Conservation (phyloP, 768 basidiomycete species). For the Leccinum longicurvipes region DNA sequence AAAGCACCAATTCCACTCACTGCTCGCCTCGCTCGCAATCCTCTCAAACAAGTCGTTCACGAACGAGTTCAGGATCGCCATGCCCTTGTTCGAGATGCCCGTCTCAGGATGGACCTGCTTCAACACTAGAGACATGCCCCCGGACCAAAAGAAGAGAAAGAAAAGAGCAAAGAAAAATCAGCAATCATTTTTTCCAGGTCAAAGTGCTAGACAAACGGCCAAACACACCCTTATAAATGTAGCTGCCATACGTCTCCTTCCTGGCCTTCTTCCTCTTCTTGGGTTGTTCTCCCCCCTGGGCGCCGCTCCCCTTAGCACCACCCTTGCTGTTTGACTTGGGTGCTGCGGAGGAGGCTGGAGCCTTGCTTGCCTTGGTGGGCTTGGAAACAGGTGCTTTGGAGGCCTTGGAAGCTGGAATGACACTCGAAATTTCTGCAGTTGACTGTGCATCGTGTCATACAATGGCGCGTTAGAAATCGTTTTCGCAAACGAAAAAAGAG, state of each 20-base stretch:
- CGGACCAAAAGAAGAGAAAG: not conserved
- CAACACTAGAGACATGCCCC: conserved; percentile 36
- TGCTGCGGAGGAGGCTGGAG: conserved; percentile 43
- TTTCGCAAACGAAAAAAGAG: not conserved
- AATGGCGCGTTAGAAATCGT: not conserved
- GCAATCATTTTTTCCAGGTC: too few species aligned
- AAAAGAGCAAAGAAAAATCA: not conserved
- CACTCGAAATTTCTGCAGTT: not conserved
- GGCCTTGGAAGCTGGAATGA: conserved; percentile 31
- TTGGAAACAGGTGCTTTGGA: conserved; percentile 39
- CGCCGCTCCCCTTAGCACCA: conserved; percentile 11
- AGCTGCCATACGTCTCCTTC: conserved; percentile 61
- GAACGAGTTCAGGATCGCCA: conserved; percentile 58
- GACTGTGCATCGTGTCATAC: not conserved
- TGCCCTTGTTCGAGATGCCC: conserved; percentile 68
- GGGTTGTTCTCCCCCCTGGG: conserved; percentile 34
- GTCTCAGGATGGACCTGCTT: conserved; percentile 75
- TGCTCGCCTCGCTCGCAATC: conserved; percentile 51
- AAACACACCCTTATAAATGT: conserved; percentile 56
- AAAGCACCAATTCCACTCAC: conserved; percentile 27
- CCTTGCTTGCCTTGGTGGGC: conserved; percentile 52
- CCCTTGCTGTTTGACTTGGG: conserved; percentile 33
- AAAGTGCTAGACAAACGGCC: not conserved
- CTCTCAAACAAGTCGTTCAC: conserved; percentile 63
- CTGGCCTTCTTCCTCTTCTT: conserved; percentile 56